phyloP scores from a whole-genome alignment of 2,329 filamentous ascomycete genomes.

The Pezicula rhizophila region DNA sequence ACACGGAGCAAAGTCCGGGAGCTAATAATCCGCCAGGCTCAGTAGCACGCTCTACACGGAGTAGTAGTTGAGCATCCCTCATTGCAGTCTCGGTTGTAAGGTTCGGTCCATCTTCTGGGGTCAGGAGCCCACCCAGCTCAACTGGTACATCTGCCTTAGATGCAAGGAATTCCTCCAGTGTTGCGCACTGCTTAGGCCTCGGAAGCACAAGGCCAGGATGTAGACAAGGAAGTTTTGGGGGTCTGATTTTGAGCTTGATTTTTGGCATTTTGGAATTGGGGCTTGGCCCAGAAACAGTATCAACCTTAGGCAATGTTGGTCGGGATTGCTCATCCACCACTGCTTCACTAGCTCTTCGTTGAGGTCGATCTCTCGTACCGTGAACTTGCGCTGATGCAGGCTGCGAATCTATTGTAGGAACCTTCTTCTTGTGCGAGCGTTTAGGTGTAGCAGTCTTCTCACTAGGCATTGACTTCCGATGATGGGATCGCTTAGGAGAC shows the following conservation, averaged over 20 bases:
- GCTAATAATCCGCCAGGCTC: conserved; percentile 72
- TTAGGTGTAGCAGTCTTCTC: conserved; percentile 19
- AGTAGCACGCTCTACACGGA: conserved; percentile 66
- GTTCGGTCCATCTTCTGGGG: conserved; percentile 47
- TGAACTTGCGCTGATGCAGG: conserved; percentile 12
- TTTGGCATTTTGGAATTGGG: conserved; percentile 30
- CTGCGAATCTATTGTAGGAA: conserved; percentile 13
- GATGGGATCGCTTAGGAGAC: conserved; percentile 23
- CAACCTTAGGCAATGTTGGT: conserved; percentile 9
- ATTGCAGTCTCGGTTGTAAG: conserved; percentile 57
- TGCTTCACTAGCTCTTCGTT: conserved; percentile 16
- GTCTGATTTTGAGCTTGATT: conserved; percentile 43
- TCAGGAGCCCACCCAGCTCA: conserved; percentile 49
- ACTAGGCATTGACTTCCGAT: conserved; percentile 20
- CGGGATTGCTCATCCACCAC: conserved; percentile 11
- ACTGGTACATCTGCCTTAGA: conserved; percentile 45
- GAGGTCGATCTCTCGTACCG: conserved; percentile 17
- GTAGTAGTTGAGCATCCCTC: conserved; percentile 63
- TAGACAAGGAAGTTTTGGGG: conserved; percentile 48
- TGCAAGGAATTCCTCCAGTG: conserved; percentile 52
- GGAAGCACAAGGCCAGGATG: conserved; percentile 53
- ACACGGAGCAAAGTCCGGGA: conserved; percentile 62
- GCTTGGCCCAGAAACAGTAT: conserved; percentile 15
- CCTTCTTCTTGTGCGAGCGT: conserved; percentile 18
- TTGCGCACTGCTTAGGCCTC: conserved; percentile 43